phyloP scores from a whole-genome alignment of 2,329 filamentous ascomycete species.

The Cladosporium sp. region DNA sequence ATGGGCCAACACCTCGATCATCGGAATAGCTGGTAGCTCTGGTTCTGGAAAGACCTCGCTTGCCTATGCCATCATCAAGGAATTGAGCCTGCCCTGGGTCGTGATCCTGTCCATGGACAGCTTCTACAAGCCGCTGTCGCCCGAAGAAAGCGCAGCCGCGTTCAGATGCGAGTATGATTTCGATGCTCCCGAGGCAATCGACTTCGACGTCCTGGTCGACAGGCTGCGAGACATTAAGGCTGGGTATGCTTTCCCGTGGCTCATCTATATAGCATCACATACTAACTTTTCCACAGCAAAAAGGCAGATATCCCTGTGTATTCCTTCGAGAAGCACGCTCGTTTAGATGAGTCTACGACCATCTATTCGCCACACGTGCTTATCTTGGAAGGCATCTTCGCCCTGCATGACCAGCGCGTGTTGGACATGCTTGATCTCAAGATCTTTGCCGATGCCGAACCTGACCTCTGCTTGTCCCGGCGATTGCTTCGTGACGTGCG shows the following conservation, averaged over 20 bases:
- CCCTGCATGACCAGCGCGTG: constrained; percentile 83
- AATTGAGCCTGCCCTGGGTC: constrained; percentile 93
- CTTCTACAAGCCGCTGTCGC: constrained; percentile 87
- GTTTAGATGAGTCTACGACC: constrained; percentile 74
- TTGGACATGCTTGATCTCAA: constrained; percentile 88
- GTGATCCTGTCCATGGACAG: constrained; percentile 98
- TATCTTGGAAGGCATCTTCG: constrained; percentile 94
- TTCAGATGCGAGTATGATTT: constrained; percentile 95
- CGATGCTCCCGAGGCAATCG: constrained; percentile 89
- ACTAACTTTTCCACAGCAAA: constrained; percentile 55
- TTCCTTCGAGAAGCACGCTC: constrained; percentile 88
- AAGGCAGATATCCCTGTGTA: constrained; percentile 91
- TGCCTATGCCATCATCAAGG: constrained; percentile 84
- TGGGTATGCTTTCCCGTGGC: constrained; percentile 61
- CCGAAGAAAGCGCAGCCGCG: constrained; percentile 75
- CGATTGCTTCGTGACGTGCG: constrained; percentile 87
- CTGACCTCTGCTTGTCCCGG: constrained; percentile 87
- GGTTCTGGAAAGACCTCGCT: constrained; percentile 95
- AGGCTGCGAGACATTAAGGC: constrained; percentile 81
- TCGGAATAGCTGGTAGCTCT: constrained; percentile 92
- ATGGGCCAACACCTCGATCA: constrained; percentile 95
- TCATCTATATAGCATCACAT: neutral
- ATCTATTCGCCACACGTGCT: constrained; percentile 97
- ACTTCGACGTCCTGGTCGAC: constrained; percentile 86
- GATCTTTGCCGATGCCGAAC: constrained; percentile 97